Percentiles rank a stretch among this genome's conserved stretches.
Evolutionary conservation across 148 eudicot species (phyloP).

Genomic region (Nepenthes gracilis): DNA sequence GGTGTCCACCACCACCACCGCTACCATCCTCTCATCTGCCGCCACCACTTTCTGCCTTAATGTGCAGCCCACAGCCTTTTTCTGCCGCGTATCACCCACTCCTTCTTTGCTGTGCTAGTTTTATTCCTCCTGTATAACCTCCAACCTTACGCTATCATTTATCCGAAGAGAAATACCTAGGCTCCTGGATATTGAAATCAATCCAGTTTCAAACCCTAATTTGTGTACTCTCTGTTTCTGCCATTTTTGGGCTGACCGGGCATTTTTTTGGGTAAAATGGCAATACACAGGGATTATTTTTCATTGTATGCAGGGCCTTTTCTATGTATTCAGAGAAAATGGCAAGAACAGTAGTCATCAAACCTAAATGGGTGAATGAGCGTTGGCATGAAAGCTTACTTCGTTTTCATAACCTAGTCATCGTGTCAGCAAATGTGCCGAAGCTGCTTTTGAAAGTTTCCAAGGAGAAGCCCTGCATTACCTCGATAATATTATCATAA

Average conservation of each 20-base stretch:
- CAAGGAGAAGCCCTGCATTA: conserved; percentile 78
- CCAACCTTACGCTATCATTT: too few relatives aligned
- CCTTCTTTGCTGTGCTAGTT: too few relatives aligned
- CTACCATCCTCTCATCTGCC: too few relatives aligned
- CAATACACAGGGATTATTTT: not conserved
- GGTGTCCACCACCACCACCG: too few relatives aligned
- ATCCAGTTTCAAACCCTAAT: too few relatives aligned
- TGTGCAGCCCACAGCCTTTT: too few relatives aligned
- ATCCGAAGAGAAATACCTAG: too few relatives aligned
- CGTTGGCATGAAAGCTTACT: conserved; percentile 9
- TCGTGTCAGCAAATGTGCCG: conserved; percentile 29
- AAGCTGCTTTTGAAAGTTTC: conserved; percentile 51
- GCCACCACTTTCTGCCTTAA: too few relatives aligned
- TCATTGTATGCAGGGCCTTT: not conserved
- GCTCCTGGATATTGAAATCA: too few relatives aligned
- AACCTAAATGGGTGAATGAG: conserved; percentile 32
- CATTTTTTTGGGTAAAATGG: not conserved
- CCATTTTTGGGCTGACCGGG: not conserved
- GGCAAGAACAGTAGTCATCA: conserved; percentile 15
- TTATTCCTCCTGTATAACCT: too few relatives aligned
- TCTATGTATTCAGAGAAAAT: not conserved
- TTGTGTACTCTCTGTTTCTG: too few relatives aligned
- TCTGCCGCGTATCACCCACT: too few relatives aligned
- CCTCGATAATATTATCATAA: conserved; percentile 4
- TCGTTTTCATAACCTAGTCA: conserved; percentile 35